Conservation (phyloP, 805 yeast genomes). For the Yarrowia sp. region DNA sequence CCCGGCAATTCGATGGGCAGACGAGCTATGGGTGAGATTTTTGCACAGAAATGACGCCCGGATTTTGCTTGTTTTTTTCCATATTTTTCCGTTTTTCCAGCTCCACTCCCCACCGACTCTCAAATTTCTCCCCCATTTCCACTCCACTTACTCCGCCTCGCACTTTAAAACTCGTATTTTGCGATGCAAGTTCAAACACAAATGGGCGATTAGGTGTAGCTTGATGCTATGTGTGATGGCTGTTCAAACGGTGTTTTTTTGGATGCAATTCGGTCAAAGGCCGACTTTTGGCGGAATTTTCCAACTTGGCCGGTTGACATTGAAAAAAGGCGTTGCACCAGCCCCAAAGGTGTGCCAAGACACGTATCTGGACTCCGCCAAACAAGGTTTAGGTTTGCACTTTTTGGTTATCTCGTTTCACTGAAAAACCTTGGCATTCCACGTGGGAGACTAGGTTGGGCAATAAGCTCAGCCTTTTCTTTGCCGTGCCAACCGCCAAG, state of each 20-base stretch:
- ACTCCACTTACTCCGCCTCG: conserved; percentile 10
- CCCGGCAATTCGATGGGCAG: too few relatives aligned
- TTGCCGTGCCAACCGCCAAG: conserved; percentile 24
- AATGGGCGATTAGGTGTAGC: conserved; percentile 6
- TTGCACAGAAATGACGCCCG: too few relatives aligned
- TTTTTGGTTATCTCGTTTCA: conserved; percentile 21
- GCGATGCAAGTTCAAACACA: conserved; percentile 23
- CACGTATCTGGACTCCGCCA: conserved; percentile 19
- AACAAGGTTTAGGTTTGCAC: background rate
- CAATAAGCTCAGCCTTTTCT: background rate
- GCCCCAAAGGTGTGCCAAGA: conserved; percentile 23
- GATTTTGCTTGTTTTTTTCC: background rate
- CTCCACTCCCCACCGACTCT: too few relatives aligned
- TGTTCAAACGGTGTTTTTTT: background rate
- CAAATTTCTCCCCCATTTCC: background rate
- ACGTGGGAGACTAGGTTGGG: background rate
- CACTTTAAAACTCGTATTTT: conserved; percentile 18
- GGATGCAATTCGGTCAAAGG: too few relatives aligned
- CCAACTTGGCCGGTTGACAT: too few relatives aligned
- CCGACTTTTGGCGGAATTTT: too few relatives aligned
- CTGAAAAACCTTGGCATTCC: conserved; percentile 35
- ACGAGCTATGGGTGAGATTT: too few relatives aligned
- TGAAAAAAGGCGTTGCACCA: conserved; percentile 1
- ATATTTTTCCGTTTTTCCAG: background rate
- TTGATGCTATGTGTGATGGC: background rate